A percentile compares a stretch with the other conserved stretches of the same genome.
phyloP scores from a whole-genome alignment of 1,284 basidiomycete species.

The Moesziomyces sp. region DNA sequence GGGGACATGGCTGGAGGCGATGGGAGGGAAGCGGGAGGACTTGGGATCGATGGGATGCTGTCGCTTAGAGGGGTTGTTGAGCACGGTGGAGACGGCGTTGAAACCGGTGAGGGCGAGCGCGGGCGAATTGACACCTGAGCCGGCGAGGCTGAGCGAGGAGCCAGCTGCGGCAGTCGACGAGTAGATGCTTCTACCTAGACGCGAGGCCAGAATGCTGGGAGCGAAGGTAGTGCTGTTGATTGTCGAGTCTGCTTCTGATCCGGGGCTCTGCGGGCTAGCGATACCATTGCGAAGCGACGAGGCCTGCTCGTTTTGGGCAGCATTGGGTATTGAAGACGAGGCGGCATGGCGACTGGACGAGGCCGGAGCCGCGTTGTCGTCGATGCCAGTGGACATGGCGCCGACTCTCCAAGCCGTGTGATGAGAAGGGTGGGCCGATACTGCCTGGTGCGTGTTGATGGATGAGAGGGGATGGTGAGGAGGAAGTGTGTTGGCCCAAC shows the following conservation, averaged over 20 bases:
- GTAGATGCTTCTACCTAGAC: slow-evolving; percentile 33
- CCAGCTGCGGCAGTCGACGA: slow-evolving; percentile 26
- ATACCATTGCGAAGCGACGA: slow-evolving; percentile 27
- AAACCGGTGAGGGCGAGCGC: slow-evolving; percentile 45
- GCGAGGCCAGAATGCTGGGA: slow-evolving; percentile 34
- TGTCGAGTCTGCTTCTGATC: slow-evolving; percentile 44
- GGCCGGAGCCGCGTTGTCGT: slow-evolving; percentile 5
- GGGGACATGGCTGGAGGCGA: slow-evolving; percentile 51
- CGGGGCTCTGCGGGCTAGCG: slow-evolving; percentile 34
- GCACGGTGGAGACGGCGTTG: slow-evolving; percentile 61
- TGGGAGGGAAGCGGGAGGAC: slow-evolving; percentile 59
- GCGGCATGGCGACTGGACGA: slow-evolving; percentile 13
- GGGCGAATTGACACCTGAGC: slow-evolving; percentile 39
- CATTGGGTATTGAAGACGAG: slow-evolving; percentile 1
- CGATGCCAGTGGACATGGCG: slow-evolving; percentile 15
- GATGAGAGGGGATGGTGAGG: background rate
- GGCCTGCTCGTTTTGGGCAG: slow-evolving; percentile 1
- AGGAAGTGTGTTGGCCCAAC: background rate
- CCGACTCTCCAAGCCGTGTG: background rate
- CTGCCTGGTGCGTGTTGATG: background rate
- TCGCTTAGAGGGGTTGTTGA: slow-evolving; percentile 63
- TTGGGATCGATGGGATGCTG: slow-evolving; percentile 63
- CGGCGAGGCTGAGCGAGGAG: slow-evolving; percentile 31
- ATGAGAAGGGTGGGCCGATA: background rate
- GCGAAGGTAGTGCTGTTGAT: slow-evolving; percentile 37